Base-by-base conservation (phyloP, 2,329 filamentous ascomycete genomes). In the Neocucurbitaria cava region DNA sequence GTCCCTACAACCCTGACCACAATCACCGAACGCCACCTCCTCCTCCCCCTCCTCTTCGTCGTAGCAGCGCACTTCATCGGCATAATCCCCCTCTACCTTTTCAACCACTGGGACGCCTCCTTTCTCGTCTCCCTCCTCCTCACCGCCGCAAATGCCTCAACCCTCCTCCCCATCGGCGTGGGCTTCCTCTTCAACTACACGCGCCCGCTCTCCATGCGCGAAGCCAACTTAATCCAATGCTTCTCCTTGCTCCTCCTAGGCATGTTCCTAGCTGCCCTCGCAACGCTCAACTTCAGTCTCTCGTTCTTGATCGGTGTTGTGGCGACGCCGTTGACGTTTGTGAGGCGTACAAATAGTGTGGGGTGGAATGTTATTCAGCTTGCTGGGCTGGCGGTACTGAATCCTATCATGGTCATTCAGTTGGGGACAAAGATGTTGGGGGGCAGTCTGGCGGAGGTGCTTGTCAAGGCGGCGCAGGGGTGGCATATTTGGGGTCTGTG, bases 231-330 rank as follows among this genome's bases (percentile, higher is more conserved):
- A 46, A 87, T 92, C 61, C 93, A 96, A 73, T 95, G 89, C 53
- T 92, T 98, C 79, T 96, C 92, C 5, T 85, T 98, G n/a, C 86
- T 99, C 11, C 82, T 96, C 9, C 85, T 98, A 0, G 95, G 95
- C 66, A 91, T 97, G 81, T 93, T 92, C 67, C 87, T 99, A 61
- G 93, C 93, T 11, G 89, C 93, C 0, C 88, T 99, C 11, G 94
- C 95, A 2, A 99, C 94, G 0, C 85, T 99, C 46, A 99, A 99
- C 78, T 99, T 99, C 81, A 92, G 90, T 3, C 87, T 97, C 13
- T 88, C 92, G 43, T 89, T 98, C 71, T 81, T 96, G 33, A 82
- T 97, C 46, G 95, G 95, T 33, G 79, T 98, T 2, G 79, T 94
- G 41, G 87, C 91, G 39, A 81, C 85, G 3, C 94, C 94, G 0